Conservation (phyloP, 192 early-diverging fungal genomes). For the Mortierella alpina region DNA sequence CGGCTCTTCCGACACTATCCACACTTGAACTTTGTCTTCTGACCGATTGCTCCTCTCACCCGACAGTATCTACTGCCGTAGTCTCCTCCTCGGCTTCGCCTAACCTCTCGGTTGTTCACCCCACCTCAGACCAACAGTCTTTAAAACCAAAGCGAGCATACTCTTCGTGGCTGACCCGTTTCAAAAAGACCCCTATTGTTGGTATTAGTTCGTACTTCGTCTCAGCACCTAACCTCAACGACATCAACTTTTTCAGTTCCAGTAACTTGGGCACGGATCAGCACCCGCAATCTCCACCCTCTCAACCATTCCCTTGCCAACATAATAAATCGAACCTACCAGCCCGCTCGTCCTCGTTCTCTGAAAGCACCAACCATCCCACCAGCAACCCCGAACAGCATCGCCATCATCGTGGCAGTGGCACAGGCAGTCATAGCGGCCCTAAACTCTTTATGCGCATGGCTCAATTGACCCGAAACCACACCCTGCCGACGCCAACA, state of each 20-base stretch:
- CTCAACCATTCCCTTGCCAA: background rate
- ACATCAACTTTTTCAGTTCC: constrained; percentile 4
- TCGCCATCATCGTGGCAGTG: no score
- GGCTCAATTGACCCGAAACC: constrained; percentile 13
- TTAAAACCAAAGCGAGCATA: no score
- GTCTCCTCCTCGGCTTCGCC: no score
- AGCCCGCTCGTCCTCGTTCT: constrained; percentile 1
- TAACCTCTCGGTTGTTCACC: no score
- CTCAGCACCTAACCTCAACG: constrained; percentile 1
- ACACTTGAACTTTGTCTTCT: no score
- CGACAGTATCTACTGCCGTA: no score
- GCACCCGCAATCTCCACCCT: background rate
- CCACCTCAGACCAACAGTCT: no score
- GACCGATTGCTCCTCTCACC: no score
- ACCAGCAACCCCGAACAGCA: background rate
- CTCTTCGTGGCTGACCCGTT: constrained; percentile 5
- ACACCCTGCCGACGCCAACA: constrained; percentile 15
- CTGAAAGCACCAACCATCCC: background rate
- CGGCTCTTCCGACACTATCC: no score
- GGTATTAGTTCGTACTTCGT: background rate
- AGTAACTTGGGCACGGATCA: background rate
- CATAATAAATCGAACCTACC: background rate
- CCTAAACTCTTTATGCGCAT: constrained; percentile 2
- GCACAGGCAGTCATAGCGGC: background rate
- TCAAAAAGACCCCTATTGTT: background rate